A percentile compares a stretch with the other conserved stretches of the same genome.
These are phyloP conservation scores for Yarrowia keelungensis DNA, from an alignment of 805 yeast species.

Conservation along the genomic window DNA sequence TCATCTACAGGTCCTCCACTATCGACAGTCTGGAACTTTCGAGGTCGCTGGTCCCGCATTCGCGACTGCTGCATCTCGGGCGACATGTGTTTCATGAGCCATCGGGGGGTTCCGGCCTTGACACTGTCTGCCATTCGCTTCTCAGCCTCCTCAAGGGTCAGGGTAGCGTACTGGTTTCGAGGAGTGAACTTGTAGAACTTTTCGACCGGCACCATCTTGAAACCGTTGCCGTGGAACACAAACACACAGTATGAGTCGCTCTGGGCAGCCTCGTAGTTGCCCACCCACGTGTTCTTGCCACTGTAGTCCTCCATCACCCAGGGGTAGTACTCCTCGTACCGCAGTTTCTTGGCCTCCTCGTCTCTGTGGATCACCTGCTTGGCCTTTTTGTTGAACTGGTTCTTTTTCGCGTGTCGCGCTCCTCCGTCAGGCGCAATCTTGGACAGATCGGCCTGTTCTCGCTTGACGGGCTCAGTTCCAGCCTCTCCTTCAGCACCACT, in stretches of 20 bases:
- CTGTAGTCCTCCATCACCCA: slow-evolving; percentile 99
- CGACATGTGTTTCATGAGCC: slow-evolving; percentile 93
- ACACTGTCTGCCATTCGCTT: slow-evolving; percentile 76
- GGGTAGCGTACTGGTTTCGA: slow-evolving; percentile 89
- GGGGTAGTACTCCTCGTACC: slow-evolving; percentile 96
- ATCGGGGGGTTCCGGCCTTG: slow-evolving; percentile 78
- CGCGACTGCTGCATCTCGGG: slow-evolving; percentile 60
- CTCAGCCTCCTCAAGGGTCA: slow-evolving; percentile 96
- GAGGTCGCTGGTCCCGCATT: slow-evolving; percentile 55
- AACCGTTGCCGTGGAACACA: slow-evolving; percentile 85
- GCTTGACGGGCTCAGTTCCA: slow-evolving; percentile 40
- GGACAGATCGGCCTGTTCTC: slow-evolving; percentile 53
- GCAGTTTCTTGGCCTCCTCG: slow-evolving; percentile 78
- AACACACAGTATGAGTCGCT: slow-evolving; percentile 85
- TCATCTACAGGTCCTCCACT: slow-evolving; percentile 52
- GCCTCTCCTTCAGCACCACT: slow-evolving; percentile 42
- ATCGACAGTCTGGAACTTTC: slow-evolving; percentile 59
- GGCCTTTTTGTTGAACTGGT: slow-evolving; percentile 75
- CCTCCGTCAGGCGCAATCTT: slow-evolving; percentile 91
- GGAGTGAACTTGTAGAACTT: slow-evolving; percentile 94
- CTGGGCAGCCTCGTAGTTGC: slow-evolving; percentile 91
- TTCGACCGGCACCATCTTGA: slow-evolving; percentile 93
- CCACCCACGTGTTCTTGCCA: slow-evolving; percentile 92
- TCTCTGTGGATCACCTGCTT: slow-evolving; percentile 81
- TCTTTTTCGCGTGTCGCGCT: slow-evolving; percentile 69